Percentiles rank a stretch among this genome's conserved stretches.
phyloP scores from a whole-genome alignment of 2,329 filamentous ascomycete genomes.

The Ceratocystis lukuohia region DNA sequence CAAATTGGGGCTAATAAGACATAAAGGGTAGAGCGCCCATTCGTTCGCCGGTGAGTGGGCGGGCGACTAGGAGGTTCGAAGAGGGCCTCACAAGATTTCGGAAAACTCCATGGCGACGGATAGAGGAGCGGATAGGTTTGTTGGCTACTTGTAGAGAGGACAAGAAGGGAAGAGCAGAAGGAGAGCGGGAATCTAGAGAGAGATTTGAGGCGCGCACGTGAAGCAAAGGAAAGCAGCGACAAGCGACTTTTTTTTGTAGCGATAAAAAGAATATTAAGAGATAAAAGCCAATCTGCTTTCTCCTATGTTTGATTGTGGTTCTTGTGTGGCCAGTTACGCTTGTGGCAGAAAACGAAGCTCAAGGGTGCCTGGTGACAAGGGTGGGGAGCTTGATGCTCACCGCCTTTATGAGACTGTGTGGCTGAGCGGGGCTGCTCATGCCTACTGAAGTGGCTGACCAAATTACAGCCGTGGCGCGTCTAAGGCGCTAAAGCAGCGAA shows the following conservation, averaged over 20 bases:
- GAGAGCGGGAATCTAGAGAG: neutral
- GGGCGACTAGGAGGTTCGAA: neutral
- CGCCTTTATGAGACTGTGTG: neutral
- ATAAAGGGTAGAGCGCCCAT: too few species aligned
- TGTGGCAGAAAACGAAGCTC: conserved; percentile 6
- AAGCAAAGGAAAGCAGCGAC: too few species aligned
- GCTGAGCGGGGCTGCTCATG: neutral
- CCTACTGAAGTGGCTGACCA: neutral
- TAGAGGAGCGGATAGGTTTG: neutral
- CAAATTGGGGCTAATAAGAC: too few species aligned
- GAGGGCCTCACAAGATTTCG: conserved; percentile 70
- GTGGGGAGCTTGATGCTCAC: neutral
- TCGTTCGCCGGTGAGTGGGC: too few species aligned
- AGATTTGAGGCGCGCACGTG: too few species aligned
- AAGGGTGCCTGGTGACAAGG: neutral
- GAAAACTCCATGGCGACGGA: conserved; percentile 66
- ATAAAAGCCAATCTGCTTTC: neutral
- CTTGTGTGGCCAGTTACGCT: neutral
- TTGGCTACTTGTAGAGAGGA: neutral
- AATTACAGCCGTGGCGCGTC: neutral
- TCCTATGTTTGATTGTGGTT: neutral
- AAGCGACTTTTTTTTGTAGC: neutral
- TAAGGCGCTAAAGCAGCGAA: too few species aligned
- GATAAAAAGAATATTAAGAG: neutral
- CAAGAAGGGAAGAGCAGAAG: neutral